Evolutionary conservation across 2,329 filamentous ascomycete genomes (phyloP).

Genomic region (Dactylellina drechsleri): DNA sequence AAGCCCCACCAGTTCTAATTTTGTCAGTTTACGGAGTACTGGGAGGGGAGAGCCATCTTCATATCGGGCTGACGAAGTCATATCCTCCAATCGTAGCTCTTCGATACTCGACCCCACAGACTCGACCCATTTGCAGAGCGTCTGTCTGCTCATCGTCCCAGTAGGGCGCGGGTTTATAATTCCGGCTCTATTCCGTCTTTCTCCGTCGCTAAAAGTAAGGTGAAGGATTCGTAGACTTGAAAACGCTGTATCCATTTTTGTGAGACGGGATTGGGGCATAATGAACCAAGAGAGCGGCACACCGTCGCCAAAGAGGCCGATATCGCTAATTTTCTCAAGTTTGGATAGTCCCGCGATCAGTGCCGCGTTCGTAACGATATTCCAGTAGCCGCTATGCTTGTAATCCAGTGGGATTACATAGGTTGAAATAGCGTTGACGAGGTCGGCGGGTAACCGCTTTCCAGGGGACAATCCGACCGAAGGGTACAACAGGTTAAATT

Average conservation of each 20-base stretch:
- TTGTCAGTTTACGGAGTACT: slow-evolving; percentile 16
- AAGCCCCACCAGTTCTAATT: slow-evolving; percentile 21
- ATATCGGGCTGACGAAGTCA: slow-evolving; percentile 19
- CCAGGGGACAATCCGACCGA: slow-evolving; percentile 24
- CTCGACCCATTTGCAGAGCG: slow-evolving; percentile 39
- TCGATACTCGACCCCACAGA: slow-evolving; percentile 20
- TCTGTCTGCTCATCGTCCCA: slow-evolving; percentile 1
- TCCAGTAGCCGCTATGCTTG: slow-evolving; percentile 40
- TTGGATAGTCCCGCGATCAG: slow-evolving; percentile 13
- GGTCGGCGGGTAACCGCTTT: slow-evolving; percentile 16
- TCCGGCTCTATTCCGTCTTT: slow-evolving; percentile 11
- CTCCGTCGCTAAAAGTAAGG: slow-evolving; percentile 13
- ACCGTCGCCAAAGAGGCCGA: slow-evolving; percentile 25
- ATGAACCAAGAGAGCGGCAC: slow-evolving; percentile 37
- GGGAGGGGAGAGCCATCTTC: slow-evolving; percentile 33
- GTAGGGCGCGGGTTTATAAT: background rate
- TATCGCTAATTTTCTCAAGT: slow-evolving; percentile 37
- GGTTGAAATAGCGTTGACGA: slow-evolving; percentile 26
- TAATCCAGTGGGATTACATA: slow-evolving; percentile 35
- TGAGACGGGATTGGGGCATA: slow-evolving; percentile 14
- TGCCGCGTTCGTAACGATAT: slow-evolving; percentile 29
- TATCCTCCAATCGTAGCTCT: slow-evolving; percentile 33
- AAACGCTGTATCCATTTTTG: slow-evolving; percentile 15
- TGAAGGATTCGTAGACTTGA: slow-evolving; percentile 27
- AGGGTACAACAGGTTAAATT: slow-evolving; percentile 25